phyloP scores from a whole-genome alignment of 2,329 filamentous ascomycete genomes.

The Hymenoscyphus salicellus region DNA sequence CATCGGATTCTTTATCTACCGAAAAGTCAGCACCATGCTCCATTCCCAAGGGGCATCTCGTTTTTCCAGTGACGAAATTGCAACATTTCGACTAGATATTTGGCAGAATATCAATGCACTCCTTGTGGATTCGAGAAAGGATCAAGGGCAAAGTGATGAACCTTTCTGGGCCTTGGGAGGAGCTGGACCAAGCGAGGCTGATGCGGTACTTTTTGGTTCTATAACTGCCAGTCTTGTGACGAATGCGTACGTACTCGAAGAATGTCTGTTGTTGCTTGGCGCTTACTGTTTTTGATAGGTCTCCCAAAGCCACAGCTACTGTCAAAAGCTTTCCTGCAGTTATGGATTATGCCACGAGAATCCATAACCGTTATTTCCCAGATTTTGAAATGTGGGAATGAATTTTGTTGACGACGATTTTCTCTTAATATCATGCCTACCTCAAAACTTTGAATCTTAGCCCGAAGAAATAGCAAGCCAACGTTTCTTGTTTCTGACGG shows the following conservation, averaged over 20 bases:
- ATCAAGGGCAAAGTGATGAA: slow-evolving; percentile 25
- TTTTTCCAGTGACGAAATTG: slow-evolving; percentile 50
- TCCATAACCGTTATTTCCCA: slow-evolving; percentile 55
- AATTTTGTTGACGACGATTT: not conserved
- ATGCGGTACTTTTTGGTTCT: slow-evolving; percentile 57
- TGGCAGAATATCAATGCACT: slow-evolving; percentile 52
- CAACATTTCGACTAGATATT: slow-evolving; percentile 45
- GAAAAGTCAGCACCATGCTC: slow-evolving; percentile 43
- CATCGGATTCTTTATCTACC: slow-evolving; percentile 50
- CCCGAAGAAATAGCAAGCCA: no score
- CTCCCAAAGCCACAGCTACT: slow-evolving; percentile 45
- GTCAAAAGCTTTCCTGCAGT: slow-evolving; percentile 48
- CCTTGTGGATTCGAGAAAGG: slow-evolving; percentile 40
- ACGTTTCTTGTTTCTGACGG: no score
- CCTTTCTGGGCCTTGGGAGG: slow-evolving; percentile 60
- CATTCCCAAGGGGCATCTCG: slow-evolving; percentile 56
- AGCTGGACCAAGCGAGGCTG: slow-evolving; percentile 52
- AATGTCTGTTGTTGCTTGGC: not conserved
- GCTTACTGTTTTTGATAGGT: slow-evolving; percentile 35
- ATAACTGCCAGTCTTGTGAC: slow-evolving; percentile 51
- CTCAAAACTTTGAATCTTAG: no score
- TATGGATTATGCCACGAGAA: slow-evolving; percentile 54
- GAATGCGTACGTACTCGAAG: slow-evolving; percentile 46
- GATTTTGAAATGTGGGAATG: slow-evolving; percentile 45
- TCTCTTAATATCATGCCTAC: no score